Evolutionary conservation across 1,139 yeast genomes (phyloP).

Genomic region (Arxiozyma slooffiae): DNA sequence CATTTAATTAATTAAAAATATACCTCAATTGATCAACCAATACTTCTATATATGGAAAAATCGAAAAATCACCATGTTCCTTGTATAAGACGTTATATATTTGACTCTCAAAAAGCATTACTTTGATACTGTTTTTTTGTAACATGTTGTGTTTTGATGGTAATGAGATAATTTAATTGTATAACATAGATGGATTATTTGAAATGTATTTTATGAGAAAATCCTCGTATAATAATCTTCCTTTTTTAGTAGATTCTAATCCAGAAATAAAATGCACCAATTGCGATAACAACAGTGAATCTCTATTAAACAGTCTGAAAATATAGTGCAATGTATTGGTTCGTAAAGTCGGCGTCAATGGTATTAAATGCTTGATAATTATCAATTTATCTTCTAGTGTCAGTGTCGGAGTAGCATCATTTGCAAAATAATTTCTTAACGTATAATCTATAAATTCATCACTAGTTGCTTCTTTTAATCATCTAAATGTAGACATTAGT

Average conservation of each 20-base stretch:
- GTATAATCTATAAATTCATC: conserved; percentile 8
- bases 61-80: conserved; percentile 5
- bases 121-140: conserved; percentile 19
- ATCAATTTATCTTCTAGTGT: not conserved
- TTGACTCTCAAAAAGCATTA: conserved; percentile 32
- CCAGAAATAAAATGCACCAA: conserved; percentile 5
- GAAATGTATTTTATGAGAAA: not conserved
- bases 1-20: conserved; percentile 7
- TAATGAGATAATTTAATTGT: not conserved
- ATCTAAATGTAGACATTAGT: not conserved
- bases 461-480: conserved; percentile 8
- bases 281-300: conserved; percentile 12
- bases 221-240: not conserved
- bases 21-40: conserved; percentile 24
- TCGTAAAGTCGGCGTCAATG: conserved; percentile 19
- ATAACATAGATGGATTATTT: not conserved
- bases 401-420: not conserved
- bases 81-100: conserved; percentile 27
- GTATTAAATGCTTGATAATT: conserved; percentile 16
- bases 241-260: not conserved
- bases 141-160: conserved; percentile 1
- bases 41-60: conserved; percentile 22
- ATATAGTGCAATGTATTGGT: conserved; percentile 5
- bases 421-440: conserved; percentile 4
- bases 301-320: conserved; percentile 6